Evolutionary conservation across 805 yeast genomes (phyloP), one percentile per base, ranked within the genome.

Genomic region (Saccharomycopsis malanga): DNA sequence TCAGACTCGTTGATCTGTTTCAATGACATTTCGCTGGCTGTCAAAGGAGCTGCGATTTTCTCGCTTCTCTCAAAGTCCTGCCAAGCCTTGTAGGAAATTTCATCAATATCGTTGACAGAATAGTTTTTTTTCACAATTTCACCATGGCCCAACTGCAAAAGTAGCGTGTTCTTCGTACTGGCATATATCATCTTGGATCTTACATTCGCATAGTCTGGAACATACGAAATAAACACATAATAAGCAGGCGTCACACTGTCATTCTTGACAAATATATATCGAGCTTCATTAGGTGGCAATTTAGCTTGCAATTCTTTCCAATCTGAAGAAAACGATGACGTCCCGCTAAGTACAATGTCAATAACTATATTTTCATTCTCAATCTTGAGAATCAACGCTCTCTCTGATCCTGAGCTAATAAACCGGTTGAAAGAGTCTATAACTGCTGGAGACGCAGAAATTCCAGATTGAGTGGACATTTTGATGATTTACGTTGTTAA

Each of bases 171-270:
- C 52, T 87, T 87, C 9, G 94, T 81, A 2, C 96, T 86, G 3
- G 98, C 98, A 62, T 89, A 93, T 42, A 93, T 70, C 97, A 93
- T 93, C 62, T 91, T 93, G 48, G 75, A 72, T 49, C 88, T 75
- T 34, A 91, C 89, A 2, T 81, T 79, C 6, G 96, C 85, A 43
- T 64, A 63, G 61, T 91, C 97, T 0, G 98, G 97, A 45, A 91
- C 89, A 65, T 73, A 89, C 18, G 93, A 79, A 39, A 88, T 74
- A 57, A 91, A 88, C 2, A 77, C 72, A 51, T 38, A 25, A n/a
- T 25, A 24, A n/a, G 58, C 58, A 1, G 55, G 57, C 5, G 51
- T 54, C 34, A 41, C 51, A 17, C 53, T 21, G 34, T 60, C 62
- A 42, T 70, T 65, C 38, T 69, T 68, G 34, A 77, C 61, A 17